These are phyloP conservation scores for Candida maris DNA, from an alignment of 805 yeast genomes.

Conservation along the genomic window DNA sequence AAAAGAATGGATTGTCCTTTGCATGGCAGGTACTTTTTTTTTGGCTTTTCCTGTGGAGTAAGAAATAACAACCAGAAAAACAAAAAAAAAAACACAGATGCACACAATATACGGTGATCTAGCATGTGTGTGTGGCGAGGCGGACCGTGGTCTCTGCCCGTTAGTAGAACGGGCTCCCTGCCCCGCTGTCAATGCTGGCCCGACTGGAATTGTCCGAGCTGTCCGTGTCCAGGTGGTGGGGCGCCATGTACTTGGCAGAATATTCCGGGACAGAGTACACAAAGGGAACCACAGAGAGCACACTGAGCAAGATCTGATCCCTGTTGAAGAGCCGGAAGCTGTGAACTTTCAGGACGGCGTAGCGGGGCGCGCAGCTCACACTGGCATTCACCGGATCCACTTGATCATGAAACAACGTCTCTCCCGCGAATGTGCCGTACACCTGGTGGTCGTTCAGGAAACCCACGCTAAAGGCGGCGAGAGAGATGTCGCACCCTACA, in stretches of 20 bases:
- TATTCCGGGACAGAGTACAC: constrained; percentile 10
- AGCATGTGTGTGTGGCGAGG: no score
- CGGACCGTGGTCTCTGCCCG: no score
- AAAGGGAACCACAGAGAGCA: constrained; percentile 13
- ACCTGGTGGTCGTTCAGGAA: constrained; percentile 15
- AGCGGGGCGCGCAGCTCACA: constrained; percentile 8
- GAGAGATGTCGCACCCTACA: constrained; percentile 13
- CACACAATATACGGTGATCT: no score
- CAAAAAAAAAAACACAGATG: no score
- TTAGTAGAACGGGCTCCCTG: no score
- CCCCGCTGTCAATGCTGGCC: no score
- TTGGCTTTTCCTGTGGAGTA: no score
- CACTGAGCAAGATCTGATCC: constrained; percentile 17
- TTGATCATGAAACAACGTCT: constrained; percentile 1
- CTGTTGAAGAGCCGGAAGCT: constrained; percentile 17
- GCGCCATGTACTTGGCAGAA: constrained; percentile 2
- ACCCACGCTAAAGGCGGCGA: constrained; percentile 9
- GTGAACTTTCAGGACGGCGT: constrained; percentile 16
- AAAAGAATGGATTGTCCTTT: no score
- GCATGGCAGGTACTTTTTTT: no score
- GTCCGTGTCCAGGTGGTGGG: no score
- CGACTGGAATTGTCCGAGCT: no score
- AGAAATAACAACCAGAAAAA: no score
- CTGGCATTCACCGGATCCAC: neutral
- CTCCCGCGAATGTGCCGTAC: constrained; percentile 5